Conservation (phyloP, 179 eudicot species). For the Vitellaria paradoxa region DNA sequence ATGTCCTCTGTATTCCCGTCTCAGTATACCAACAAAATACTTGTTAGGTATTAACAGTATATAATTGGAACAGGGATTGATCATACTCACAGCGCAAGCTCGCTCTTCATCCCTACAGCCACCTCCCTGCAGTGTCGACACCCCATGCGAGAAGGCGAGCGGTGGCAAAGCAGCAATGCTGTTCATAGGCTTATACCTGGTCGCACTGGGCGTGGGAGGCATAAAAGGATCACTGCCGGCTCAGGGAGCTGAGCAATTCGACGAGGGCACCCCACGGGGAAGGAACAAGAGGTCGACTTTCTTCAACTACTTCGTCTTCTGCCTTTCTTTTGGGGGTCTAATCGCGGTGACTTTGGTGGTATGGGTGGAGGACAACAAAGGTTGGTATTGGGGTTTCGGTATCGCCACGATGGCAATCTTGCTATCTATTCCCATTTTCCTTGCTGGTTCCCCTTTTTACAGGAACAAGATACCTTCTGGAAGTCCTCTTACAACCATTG, state of each 20-base stretch:
- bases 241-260: conserved; percentile 90
- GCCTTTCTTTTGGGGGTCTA: conserved; percentile 67
- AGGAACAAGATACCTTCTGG: conserved; percentile 68
- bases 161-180: conserved; percentile 66
- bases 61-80: conserved; percentile 32
- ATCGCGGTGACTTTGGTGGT: conserved; percentile 83
- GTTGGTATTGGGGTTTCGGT: conserved; percentile 94
- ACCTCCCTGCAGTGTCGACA: conserved; percentile 37
- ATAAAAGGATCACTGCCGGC: conserved; percentile 84
- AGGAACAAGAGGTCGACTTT: conserved; percentile 77
- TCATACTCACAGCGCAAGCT: conserved; percentile 70
- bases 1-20: too few species aligned
- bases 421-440: conserved; percentile 64
- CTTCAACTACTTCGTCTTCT: conserved; percentile 85
- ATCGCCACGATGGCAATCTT: conserved; percentile 65
- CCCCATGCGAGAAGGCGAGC: conserved; percentile 45
- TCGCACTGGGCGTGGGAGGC: conserved; percentile 82
- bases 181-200: conserved; percentile 70
- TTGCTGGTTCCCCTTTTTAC: conserved; percentile 58
- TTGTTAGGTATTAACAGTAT: too few species aligned
- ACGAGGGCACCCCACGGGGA: conserved; percentile 55
- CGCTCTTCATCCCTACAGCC: conserved; percentile 61
- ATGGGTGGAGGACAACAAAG: conserved; percentile 89
- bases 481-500: conserved; percentile 72
- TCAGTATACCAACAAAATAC: too few species aligned